Conservation (phyloP, 2,329 filamentous ascomycete genomes). For the Peltaster fructicola region DNA sequence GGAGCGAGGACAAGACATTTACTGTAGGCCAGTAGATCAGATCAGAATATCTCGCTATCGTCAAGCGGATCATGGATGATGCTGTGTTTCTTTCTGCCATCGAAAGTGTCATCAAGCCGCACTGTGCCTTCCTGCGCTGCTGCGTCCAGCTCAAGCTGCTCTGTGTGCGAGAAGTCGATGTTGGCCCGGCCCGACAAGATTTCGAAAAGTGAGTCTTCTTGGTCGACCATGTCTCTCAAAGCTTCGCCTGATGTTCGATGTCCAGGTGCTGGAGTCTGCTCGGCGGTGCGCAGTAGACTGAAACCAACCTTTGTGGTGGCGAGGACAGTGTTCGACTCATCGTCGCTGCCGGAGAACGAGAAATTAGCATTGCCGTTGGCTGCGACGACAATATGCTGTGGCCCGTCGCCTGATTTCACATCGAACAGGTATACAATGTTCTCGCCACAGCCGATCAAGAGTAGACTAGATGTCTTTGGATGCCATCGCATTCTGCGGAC, state of each 20-base stretch:
- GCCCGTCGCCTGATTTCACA: constrained; percentile 7
- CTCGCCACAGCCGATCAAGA: constrained; percentile 27
- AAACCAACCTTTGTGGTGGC: constrained; percentile 22
- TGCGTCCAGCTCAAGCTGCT: constrained; percentile 16
- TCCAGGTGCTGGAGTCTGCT: constrained; percentile 7
- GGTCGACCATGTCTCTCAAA: constrained; percentile 18
- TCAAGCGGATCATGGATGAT: constrained; percentile 14
- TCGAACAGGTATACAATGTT: constrained; percentile 24
- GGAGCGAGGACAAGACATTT: constrained; percentile 9
- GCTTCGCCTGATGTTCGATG: constrained; percentile 6
- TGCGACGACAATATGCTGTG: constrained; percentile 6
- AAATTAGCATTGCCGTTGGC: constrained; percentile 6
- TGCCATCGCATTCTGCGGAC: constrained; percentile 29
- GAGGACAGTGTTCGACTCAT: constrained; percentile 14
- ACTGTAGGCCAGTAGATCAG: no score
- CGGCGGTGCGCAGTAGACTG: constrained; percentile 18
- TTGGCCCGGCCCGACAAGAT: constrained; percentile 27
- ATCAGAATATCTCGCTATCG: constrained; percentile 19
- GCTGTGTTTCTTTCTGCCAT: not conserved
- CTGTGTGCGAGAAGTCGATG: constrained; percentile 14
- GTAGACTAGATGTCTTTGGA: constrained; percentile 16
- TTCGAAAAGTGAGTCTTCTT: constrained; percentile 31
- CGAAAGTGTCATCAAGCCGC: constrained; percentile 28
- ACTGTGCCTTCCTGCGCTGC: constrained; percentile 14
- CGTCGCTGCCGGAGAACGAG: constrained; percentile 7